Evolutionary conservation across 2,329 filamentous ascomycete species (phyloP), one percentile per base, ranked within the genome.

Genomic region (Scytalidium lignicola): DNA sequence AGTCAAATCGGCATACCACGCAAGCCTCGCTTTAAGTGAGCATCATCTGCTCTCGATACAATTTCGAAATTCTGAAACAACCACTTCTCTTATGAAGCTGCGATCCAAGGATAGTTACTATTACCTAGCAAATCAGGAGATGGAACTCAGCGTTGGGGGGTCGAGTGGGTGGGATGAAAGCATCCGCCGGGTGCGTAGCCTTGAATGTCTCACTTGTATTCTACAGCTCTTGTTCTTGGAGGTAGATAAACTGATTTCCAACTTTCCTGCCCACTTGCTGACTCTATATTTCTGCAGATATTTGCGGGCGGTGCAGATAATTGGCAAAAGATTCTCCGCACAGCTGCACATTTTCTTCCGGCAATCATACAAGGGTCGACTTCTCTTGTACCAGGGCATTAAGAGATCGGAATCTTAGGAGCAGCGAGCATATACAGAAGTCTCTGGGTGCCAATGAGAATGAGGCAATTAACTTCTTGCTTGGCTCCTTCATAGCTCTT

Each of bases 191-290:
- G 29, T 19, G 15, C 42, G 29, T 17, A 46, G 29, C 17, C 8
- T 49, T 17, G 47, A 49, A 44, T 12, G 12, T 32, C 47, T 49
- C 19, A 22, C 41, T 21, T 41, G 22, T 26, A 46, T 49, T 45
- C 47, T 49, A 10, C 47, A 46, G 28, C 42, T 49, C 47, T 29
- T 49, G 29, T 49, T 26, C 20, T 45, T 12, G 12, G 47, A 49
- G 43, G 47, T 49, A 49, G 3, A n/a, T n/a, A n/a, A n/a, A n/a
- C n/a, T n/a, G n/a, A n/a, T n/a, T n/a, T n/a, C n/a, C n/a, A n/a
- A n/a, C n/a, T n/a, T n/a, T n/a, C n/a, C n/a, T n/a, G n/a, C n/a
- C n/a, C n/a, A n/a, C n/a, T n/a, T n/a, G n/a, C n/a, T n/a, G n/a
- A n/a, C n/a, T n/a, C n/a, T n/a, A n/a, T n/a, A n/a, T n/a, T n/a